A percentile compares a stretch with the other conserved stretches of the same genome.
These are phyloP conservation scores for Geotrichum citri-aurantii DNA, from an alignment of 1,139 yeast genomes.

Conservation along the genomic window DNA sequence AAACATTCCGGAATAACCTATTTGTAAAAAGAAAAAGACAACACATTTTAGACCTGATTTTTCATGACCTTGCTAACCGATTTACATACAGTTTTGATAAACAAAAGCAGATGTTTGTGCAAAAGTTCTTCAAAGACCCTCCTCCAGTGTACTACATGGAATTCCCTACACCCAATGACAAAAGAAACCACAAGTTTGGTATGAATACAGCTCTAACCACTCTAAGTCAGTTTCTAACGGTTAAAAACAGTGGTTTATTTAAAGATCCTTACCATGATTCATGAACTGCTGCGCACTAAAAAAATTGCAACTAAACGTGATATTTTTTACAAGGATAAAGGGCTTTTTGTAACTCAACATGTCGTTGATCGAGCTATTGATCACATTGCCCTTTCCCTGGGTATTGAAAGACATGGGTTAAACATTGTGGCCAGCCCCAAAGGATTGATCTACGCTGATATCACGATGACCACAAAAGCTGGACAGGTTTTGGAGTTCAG, in stretches of 20 bases:
- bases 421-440: slow-evolving; percentile 57
- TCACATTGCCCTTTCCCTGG: slow-evolving; percentile 27
- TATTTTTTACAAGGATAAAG: slow-evolving; percentile 59
- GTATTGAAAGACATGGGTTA: slow-evolving; percentile 33
- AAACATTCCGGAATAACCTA: neutral
- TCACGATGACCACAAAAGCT: slow-evolving; percentile 25
- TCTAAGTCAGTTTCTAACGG: neutral
- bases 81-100: neutral
- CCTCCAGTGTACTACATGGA: neutral
- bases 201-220: neutral
- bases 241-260: slow-evolving; percentile 11
- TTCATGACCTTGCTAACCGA: neutral
- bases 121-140: neutral
- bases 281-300: slow-evolving; percentile 15
- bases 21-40: neutral
- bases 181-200: slow-evolving; percentile 12
- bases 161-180: slow-evolving; percentile 3
- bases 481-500: slow-evolving; percentile 20
- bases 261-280: slow-evolving; percentile 21
- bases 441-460: slow-evolving; percentile 50
- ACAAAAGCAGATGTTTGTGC: neutral
- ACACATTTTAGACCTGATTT: neutral
- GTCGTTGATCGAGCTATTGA: slow-evolving; percentile 43
- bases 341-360: slow-evolving; percentile 46
- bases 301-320: slow-evolving; percentile 49